Evolutionary conservation across 2,329 filamentous ascomycete species (phyloP).

Genomic region (Phialophora tarda): DNA sequence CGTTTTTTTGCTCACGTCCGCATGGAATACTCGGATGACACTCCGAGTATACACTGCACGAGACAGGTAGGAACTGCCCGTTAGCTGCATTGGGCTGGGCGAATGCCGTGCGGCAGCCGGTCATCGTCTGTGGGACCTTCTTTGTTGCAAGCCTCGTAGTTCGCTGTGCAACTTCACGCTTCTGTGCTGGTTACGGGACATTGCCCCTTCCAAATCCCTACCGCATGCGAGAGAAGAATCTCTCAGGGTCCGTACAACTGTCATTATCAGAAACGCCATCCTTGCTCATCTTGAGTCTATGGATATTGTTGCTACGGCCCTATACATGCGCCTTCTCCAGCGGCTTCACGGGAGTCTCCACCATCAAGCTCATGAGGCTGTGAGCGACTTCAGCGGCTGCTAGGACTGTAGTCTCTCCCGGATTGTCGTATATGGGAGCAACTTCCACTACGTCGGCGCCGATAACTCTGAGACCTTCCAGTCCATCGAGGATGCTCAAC

Average conservation of each 20-base stretch:
- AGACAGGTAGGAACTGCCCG: no score
- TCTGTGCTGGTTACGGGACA: no score
- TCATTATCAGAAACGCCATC: not conserved
- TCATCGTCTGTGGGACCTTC: no score
- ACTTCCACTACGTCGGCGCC: conserved; percentile 64
- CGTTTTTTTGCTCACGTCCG: no score
- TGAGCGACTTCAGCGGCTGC: conserved; percentile 62
- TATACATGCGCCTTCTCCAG: conserved; percentile 7
- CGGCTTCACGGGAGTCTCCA: conserved; percentile 38
- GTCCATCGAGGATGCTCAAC: conserved; percentile 59
- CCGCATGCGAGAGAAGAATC: not conserved
- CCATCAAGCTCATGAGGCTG: conserved; percentile 48
- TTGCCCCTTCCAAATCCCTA: no score
- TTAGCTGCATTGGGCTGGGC: no score
- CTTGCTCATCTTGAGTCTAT: not conserved
- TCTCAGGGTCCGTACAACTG: not conserved
- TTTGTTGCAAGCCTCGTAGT: no score
- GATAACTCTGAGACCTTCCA: conserved; percentile 57
- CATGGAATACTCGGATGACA: no score
- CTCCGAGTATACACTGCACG: no score
- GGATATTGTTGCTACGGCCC: not conserved
- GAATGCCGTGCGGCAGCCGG: no score
- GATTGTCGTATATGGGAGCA: conserved; percentile 61
- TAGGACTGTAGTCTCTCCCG: conserved; percentile 59
- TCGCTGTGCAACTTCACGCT: no score